Evolutionary conservation across 768 basidiomycete species (phyloP).

Genomic region (Imleria badia): DNA sequence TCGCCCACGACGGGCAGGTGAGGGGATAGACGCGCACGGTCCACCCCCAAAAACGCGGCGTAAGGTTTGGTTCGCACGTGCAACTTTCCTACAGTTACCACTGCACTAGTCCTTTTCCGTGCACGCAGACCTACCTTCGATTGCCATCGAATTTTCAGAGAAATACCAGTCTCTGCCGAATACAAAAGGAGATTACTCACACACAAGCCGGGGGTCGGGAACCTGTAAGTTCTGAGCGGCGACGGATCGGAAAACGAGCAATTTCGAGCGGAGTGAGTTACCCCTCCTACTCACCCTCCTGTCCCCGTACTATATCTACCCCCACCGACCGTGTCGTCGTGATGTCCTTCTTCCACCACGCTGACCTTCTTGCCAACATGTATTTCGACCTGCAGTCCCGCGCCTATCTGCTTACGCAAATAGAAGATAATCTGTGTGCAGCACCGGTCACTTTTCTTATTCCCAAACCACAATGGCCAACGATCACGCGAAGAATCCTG

Average conservation of each 20-base stretch:
- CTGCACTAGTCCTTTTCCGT: slow-evolving; percentile 10
- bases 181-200: slow-evolving; percentile 8
- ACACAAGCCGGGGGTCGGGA: slow-evolving; percentile 15
- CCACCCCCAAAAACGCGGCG: slow-evolving; percentile 26
- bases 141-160: slow-evolving; percentile 10
- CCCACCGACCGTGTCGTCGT: slow-evolving; percentile 4
- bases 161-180: slow-evolving; percentile 8
- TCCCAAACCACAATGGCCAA: slow-evolving; percentile 27
- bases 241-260: slow-evolving; percentile 37
- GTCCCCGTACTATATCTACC: not conserved
- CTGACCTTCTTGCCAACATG: slow-evolving; percentile 22
- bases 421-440: slow-evolving; percentile 22
- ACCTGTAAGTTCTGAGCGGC: slow-evolving; percentile 35
- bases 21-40: slow-evolving; percentile 23
- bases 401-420: slow-evolving; percentile 34
- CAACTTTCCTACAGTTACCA: slow-evolving; percentile 29
- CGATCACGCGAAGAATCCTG: slow-evolving; percentile 35
- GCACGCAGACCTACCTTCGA: slow-evolving; percentile 6
- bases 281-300: not conserved
- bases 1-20: slow-evolving; percentile 14
- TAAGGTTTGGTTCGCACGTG: slow-evolving; percentile 36
- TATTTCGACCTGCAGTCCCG: slow-evolving; percentile 16
- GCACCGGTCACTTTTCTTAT: slow-evolving; percentile 30
- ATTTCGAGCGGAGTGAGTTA: slow-evolving; percentile 39
- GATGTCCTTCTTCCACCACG: not conserved